A percentile compares a stretch with the other conserved stretches of the same genome.
Conservation (phyloP, 169 alveolate species). For the Plasmodium falciparum region DNA sequence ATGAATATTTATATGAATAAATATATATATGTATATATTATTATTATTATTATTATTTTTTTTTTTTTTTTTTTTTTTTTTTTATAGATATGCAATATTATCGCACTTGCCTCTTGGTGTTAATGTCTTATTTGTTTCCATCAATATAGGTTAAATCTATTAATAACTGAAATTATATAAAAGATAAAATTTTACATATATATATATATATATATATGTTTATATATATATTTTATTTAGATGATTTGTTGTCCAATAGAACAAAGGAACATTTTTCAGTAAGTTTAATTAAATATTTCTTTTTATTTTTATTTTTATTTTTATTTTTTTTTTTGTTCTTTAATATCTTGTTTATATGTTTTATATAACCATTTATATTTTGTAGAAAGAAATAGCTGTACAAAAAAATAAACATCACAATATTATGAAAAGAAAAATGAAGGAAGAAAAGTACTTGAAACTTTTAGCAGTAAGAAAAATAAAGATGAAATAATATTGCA, state of each 20-base stretch:
- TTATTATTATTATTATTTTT: background rate
- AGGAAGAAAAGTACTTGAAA: slow-evolving; percentile 59
- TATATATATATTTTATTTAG: slow-evolving; percentile 5
- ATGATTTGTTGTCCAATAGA: slow-evolving; percentile 39
- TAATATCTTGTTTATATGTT: background rate
- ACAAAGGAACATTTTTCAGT: slow-evolving; percentile 60
- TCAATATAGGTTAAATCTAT: slow-evolving; percentile 30
- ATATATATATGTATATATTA: background rate
- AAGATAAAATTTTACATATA: no score
- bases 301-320: no score
- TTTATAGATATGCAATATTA: slow-evolving; percentile 22
- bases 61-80: slow-evolving; percentile 7
- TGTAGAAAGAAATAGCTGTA: slow-evolving; percentile 64
- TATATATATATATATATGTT: background rate
- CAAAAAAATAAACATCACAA: slow-evolving; percentile 26
- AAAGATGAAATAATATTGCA: background rate
- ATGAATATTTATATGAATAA: background rate
- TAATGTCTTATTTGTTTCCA: slow-evolving; percentile 37
- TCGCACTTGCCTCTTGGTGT: slow-evolving; percentile 60
- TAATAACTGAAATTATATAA: no score
- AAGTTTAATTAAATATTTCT: no score
- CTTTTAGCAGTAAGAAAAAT: slow-evolving; percentile 40
- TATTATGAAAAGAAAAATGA: slow-evolving; percentile 42
- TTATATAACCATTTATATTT: background rate
- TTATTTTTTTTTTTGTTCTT: background rate